A percentile compares a stretch with the other conserved stretches of the same genome.
Conservation (phyloP, 2,329 filamentous ascomycete genomes). For the Botrytis squamosa region DNA sequence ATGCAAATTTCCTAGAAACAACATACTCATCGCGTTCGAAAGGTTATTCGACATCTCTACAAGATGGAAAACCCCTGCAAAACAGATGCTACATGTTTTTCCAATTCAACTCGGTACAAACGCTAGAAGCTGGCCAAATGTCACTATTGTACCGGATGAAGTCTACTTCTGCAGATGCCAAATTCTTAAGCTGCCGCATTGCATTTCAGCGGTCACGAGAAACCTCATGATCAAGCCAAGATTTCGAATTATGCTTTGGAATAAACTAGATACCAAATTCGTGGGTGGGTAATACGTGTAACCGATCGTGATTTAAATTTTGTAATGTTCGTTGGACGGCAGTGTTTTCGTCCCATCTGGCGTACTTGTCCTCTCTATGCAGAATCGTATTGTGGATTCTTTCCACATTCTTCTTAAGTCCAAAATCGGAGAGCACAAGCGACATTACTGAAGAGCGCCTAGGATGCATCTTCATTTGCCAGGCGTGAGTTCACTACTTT, state of each 20-base stretch:
- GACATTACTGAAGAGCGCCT: no score
- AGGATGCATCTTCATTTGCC: no score
- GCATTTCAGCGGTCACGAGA: not conserved
- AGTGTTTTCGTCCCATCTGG: no score
- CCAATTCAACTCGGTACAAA: not conserved
- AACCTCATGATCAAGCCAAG: not conserved
- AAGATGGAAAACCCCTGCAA: not conserved
- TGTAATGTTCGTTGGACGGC: no score
- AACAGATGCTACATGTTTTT: not conserved
- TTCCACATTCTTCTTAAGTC: no score
- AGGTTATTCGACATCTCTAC: not conserved
- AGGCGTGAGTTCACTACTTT: not conserved
- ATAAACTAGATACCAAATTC: no score
- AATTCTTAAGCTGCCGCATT: not conserved
- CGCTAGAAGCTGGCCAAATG: not conserved
- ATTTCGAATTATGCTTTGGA: not conserved
- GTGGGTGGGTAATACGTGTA: no score
- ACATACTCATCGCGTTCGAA: not conserved
- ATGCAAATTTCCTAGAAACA: not conserved
- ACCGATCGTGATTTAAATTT: no score
- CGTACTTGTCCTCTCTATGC: no score
- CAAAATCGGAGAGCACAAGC: no score
- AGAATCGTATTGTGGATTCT: no score
- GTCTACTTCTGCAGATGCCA: not conserved
- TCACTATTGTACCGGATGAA: not conserved